These are phyloP conservation scores for Sequoia sempervirens DNA, from an alignment of 75 land plant species.

Conservation along the genomic window DNA sequence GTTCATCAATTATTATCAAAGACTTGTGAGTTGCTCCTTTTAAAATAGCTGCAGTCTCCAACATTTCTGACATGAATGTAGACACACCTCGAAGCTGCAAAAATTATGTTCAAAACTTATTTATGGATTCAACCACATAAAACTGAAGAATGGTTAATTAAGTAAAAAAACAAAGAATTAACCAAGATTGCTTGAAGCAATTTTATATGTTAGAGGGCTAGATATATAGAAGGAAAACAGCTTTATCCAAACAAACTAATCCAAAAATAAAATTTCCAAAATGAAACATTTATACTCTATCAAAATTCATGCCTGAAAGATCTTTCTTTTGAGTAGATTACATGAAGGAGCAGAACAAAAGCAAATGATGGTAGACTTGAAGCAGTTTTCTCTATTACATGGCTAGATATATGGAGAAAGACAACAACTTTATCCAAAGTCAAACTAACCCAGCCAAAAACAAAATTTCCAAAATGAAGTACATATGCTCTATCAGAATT, in stretches of 20 bases:
- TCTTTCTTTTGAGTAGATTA: neutral
- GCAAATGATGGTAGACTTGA: neutral
- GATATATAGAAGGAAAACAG: neutral
- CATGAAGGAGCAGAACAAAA: neutral
- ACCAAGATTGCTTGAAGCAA: neutral
- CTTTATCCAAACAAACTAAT: neutral
- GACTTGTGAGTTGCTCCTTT: conserved; percentile 92
- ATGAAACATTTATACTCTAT: neutral
- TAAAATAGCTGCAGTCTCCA: conserved; percentile 93
- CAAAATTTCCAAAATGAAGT: neutral
- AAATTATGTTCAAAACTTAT: neutral
- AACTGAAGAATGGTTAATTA: neutral
- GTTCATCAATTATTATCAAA: conserved; percentile 88
- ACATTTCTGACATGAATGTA: conserved; percentile 99
- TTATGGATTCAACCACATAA: neutral
- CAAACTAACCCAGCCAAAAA: neutral
- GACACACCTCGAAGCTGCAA: conserved; percentile 92
- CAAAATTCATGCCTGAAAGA: neutral
- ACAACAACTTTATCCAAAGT: neutral
- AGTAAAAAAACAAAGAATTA: neutral
- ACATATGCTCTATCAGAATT: neutral
- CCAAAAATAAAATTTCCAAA: neutral
- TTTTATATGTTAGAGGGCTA: neutral
- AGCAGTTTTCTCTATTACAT: neutral
- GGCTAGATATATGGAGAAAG: neutral